Evolutionary conservation across 768 basidiomycete species (phyloP).

Genomic region (Nidularia pulvinata): DNA sequence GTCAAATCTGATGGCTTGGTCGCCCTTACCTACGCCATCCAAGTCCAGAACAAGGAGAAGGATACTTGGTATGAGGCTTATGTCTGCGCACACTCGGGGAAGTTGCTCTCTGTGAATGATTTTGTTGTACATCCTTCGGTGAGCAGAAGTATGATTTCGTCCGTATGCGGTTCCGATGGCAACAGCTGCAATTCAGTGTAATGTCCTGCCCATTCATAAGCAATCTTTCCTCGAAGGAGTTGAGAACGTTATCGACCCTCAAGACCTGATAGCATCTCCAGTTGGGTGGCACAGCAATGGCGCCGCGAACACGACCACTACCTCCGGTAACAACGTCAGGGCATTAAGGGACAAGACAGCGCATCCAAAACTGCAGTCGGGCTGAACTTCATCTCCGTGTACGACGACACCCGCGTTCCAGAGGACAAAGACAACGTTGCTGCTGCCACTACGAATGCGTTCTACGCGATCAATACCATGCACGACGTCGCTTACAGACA

Average conservation of each 20-base stretch:
- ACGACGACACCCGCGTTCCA: slow-evolving; percentile 23
- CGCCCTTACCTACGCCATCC: slow-evolving; percentile 38
- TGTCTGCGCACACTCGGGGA: slow-evolving; percentile 54
- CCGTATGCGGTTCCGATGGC: too few species aligned
- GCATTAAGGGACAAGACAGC: slow-evolving; percentile 34
- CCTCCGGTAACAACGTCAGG: slow-evolving; percentile 34
- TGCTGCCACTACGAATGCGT: slow-evolving; percentile 54
- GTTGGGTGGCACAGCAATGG: slow-evolving; percentile 35
- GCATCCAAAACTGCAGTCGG: slow-evolving; percentile 10
- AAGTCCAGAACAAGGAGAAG: slow-evolving; percentile 26
- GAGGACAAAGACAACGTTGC: slow-evolving; percentile 39
- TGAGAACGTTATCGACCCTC: slow-evolving; percentile 41
- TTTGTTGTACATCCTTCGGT: slow-evolving; percentile 44
- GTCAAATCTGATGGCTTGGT: slow-evolving; percentile 34
- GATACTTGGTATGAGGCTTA: slow-evolving; percentile 60
- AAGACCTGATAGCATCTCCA: slow-evolving; percentile 47
- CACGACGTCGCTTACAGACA: slow-evolving; percentile 49
- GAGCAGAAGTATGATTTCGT: background rate
- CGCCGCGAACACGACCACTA: slow-evolving; percentile 14
- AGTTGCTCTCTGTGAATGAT: slow-evolving; percentile 46
- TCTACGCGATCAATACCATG: slow-evolving; percentile 61
- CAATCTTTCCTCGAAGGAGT: slow-evolving; percentile 43
- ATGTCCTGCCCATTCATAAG: slow-evolving; percentile 40
- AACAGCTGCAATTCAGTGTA: slow-evolving; percentile 22
- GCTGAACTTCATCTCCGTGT: slow-evolving; percentile 37